A percentile compares a stretch with the other conserved stretches of the same genome.
Evolutionary conservation across 1,139 yeast genomes (phyloP).

Genomic region (Geotrichum klebahnii): DNA sequence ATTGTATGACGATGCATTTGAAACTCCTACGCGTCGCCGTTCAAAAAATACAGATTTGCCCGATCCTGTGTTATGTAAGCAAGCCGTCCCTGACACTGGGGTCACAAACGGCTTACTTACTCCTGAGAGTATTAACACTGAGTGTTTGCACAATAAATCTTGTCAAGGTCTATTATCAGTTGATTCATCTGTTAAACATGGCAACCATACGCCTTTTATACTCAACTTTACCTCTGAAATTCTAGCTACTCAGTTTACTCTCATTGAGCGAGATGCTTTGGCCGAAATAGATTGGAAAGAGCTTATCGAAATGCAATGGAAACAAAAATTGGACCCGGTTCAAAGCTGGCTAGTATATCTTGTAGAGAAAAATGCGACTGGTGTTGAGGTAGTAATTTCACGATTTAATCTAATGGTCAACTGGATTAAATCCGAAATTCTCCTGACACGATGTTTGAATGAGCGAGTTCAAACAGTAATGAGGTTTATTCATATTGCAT

Average conservation of each 20-base stretch:
- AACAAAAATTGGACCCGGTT: slow-evolving; percentile 59
- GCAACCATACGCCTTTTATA: slow-evolving; percentile 71
- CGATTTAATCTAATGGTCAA: slow-evolving; percentile 81
- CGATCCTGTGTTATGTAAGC: too few species aligned
- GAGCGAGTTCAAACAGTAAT: slow-evolving; percentile 67
- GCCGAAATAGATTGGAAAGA: slow-evolving; percentile 92
- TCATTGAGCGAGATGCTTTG: slow-evolving; percentile 78
- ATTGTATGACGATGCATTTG: slow-evolving; percentile 17
- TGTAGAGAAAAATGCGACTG: slow-evolving; percentile 56
- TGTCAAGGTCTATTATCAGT: slow-evolving; percentile 18
- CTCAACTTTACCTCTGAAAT: slow-evolving; percentile 62
- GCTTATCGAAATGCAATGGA: slow-evolving; percentile 73
- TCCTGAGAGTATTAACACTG: background rate
- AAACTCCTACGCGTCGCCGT: slow-evolving; percentile 13
- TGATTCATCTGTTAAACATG: slow-evolving; percentile 19
- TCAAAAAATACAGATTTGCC: background rate
- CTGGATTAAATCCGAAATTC: slow-evolving; percentile 87
- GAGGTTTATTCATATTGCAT: slow-evolving; percentile 80
- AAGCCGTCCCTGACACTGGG: background rate
- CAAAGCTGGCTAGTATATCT: slow-evolving; percentile 82
- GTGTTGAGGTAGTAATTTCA: slow-evolving; percentile 79
- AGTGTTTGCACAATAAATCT: background rate
- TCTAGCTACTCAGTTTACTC: slow-evolving; percentile 74
- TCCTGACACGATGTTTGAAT: slow-evolving; percentile 56
- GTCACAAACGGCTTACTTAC: background rate